Evolutionary conservation across 2,329 filamentous ascomycete species (phyloP).

Genomic region (Drechslerella stenobrocha): DNA sequence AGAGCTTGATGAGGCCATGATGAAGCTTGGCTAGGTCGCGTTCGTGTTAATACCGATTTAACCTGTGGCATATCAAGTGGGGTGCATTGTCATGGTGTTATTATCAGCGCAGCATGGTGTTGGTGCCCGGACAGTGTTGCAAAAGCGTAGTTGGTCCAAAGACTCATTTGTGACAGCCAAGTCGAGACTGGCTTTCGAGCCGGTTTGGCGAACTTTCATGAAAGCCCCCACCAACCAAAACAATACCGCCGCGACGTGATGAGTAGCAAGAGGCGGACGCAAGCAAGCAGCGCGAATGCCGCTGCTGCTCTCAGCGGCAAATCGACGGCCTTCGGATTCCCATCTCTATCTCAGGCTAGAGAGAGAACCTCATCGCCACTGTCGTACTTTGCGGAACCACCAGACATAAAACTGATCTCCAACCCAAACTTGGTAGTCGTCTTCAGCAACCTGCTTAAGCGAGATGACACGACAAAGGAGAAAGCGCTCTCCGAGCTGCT

Average conservation of each 20-base stretch:
- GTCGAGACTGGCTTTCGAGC: constrained; percentile 7
- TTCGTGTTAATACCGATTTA: no score
- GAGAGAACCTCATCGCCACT: constrained; percentile 63
- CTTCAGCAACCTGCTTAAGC: constrained; percentile 92
- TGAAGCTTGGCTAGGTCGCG: constrained; percentile 19
- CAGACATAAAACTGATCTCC: constrained; percentile 74
- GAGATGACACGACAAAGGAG: constrained; percentile 86
- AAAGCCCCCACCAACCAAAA: constrained; percentile 30
- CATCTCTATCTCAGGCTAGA: constrained; percentile 26
- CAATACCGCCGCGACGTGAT: constrained; percentile 34
- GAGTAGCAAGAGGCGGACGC: constrained; percentile 50
- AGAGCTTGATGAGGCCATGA: constrained; percentile 42
- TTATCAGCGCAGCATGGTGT: no score
- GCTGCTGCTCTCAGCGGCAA: constrained; percentile 41
- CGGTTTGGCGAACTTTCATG: constrained; percentile 4
- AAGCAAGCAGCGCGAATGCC: constrained; percentile 50
- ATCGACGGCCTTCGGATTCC: constrained; percentile 29
- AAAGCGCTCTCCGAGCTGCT: constrained; percentile 87
- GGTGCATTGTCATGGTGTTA: no score
- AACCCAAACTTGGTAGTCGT: constrained; percentile 81
- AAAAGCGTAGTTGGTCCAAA: constrained; percentile 15
- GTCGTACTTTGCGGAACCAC: constrained; percentile 84
- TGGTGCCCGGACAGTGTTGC: constrained; percentile 42
- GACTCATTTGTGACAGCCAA: constrained; percentile 22
- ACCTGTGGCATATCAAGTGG: no score